Base-by-base conservation (phyloP, 495 filamentous ascomycete genomes). In the Podospora anserina region DNA sequence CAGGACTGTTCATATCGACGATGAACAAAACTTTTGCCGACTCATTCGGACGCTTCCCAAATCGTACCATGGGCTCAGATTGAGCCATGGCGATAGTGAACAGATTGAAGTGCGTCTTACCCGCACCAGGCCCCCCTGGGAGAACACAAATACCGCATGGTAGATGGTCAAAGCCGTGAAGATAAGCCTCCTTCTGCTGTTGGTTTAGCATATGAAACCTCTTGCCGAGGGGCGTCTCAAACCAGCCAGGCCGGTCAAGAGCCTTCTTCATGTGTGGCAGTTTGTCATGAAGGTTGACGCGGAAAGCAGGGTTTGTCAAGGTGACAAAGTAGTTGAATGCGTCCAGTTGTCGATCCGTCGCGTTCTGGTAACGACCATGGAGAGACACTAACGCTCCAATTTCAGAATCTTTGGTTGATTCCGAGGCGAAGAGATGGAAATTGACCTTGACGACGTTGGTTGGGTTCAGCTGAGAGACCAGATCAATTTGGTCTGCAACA, bases 1-100 rank as follows among this genome's bases (percentile, higher is more conserved):
- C 60, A 1, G 74, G 64, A 23, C 65, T 68, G 68, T 76, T 76
- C 64, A 78, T 74, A 34, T 78, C 76, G 19, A 78, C 39, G 1
- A 76, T 59, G 59, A 70, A 76, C 6, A 78, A 67, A 54, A 75
- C 67, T 20, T 68, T 75, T 34, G 59, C 66, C 23, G 13, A 63
- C 1, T 56, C 39, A 26, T 62, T 64, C 28, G 32, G 34, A 1
- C 18, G 18, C 39, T 34, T 65, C n/a, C 56, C 19, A 11, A 26
- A 54, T 18, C 49, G 26, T 13, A 53, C 16, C 2, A 66, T 54
- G 16, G 26, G 54, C n/a, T 27, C 9, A 0, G 68, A 49, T 19
- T 74, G 71, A 0, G 69, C 68, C 27, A 76, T 57, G 57, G 66
- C 70, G 19, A 69, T 66, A 0, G 66, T 63, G 16, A 67, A 61